Conservation (phyloP, 768 basidiomycete species). For the Pleurotus citrinopileatus region DNA sequence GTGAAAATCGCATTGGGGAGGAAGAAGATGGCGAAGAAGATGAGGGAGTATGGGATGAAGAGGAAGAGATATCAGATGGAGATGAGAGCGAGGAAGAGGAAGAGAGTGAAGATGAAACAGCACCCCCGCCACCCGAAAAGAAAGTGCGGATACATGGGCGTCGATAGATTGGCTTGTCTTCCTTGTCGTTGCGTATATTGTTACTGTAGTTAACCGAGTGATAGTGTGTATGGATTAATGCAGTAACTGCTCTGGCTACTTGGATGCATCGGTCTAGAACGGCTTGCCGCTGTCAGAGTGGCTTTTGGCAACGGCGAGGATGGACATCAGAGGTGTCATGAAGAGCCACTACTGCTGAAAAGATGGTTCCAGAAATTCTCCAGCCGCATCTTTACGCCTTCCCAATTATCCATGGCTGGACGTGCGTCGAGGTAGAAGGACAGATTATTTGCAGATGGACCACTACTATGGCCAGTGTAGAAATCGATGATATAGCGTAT, state of each 20-base stretch:
- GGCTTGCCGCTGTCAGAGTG: slow-evolving; percentile 7
- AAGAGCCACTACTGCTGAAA: background rate
- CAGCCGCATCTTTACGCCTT: slow-evolving; percentile 83
- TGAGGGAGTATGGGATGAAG: slow-evolving; percentile 31
- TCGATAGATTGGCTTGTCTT: too few species aligned
- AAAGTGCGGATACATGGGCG: slow-evolving; percentile 50
- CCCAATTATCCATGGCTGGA: slow-evolving; percentile 93
- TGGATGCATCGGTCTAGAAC: too few species aligned
- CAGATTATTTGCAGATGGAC: slow-evolving; percentile 41
- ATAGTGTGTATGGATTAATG: too few species aligned
- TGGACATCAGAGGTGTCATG: background rate
- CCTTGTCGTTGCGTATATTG: too few species aligned
- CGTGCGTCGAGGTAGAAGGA: slow-evolving; percentile 95
- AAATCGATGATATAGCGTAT: slow-evolving; percentile 98
- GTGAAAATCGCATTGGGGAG: slow-evolving; percentile 31
- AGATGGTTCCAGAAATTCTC: slow-evolving; percentile 45
- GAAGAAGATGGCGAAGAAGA: slow-evolving; percentile 40
- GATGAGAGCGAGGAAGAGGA: slow-evolving; percentile 47
- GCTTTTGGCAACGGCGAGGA: background rate
- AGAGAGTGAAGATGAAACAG: slow-evolving; percentile 24
- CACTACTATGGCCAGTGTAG: slow-evolving; percentile 71
- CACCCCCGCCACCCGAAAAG: slow-evolving; percentile 42
- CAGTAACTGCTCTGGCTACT: too few species aligned
- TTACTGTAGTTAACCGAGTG: too few species aligned
- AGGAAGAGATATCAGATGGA: slow-evolving; percentile 42